Base-by-base conservation (phyloP, 2,329 filamentous ascomycete genomes). In the Pseudocercospora pini-densiflorae region DNA sequence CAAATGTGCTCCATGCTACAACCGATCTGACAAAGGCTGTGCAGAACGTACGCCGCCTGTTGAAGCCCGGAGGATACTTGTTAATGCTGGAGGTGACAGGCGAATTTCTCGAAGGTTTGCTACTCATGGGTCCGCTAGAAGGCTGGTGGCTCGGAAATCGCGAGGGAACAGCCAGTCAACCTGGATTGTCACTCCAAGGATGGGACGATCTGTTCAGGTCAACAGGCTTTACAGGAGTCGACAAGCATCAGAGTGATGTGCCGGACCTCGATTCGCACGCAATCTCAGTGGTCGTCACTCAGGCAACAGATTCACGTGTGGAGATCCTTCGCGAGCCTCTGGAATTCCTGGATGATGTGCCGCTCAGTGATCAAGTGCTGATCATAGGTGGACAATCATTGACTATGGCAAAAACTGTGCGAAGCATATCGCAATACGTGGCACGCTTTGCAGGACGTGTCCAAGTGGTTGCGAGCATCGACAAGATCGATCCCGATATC, bases 161-260 rank as follows among this genome's bases (percentile, higher is more conserved):
- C 0, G 77, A 78, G 55, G 77, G 76, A 19, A 61, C 40, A 31
- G 55, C 60, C 12, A 62, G 62, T 45, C 64, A 70, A 75, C 79
- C 80, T 0, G 62, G 61, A n/a, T 31, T 70, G 5, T 70, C 71
- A 3, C 57, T 71, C 4, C 65, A 66, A 0, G 66, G 74, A 36
- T 82, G 81, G 81, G 67, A 78, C 47, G 49, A 57, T 1, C 55
- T 75, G 9, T 70, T 83, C 53, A 58, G 61, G 8, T 61, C 70
- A 2, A 70, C 74, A 6, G 78, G 78, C 10, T 80, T 79, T 62
- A 75, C 77, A n/a, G 78, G 77, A 1, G 61, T 78, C 14, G 75
- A 78, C 33, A 61, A 61, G 61, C 59, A 66, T 53, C 63, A 66
- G 31, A 64, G 65, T 33, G 69, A 69, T 61, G 59, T 67, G 51